phyloP scores from a whole-genome alignment of 345 rosid genomes.

The Murraya koenigii region DNA sequence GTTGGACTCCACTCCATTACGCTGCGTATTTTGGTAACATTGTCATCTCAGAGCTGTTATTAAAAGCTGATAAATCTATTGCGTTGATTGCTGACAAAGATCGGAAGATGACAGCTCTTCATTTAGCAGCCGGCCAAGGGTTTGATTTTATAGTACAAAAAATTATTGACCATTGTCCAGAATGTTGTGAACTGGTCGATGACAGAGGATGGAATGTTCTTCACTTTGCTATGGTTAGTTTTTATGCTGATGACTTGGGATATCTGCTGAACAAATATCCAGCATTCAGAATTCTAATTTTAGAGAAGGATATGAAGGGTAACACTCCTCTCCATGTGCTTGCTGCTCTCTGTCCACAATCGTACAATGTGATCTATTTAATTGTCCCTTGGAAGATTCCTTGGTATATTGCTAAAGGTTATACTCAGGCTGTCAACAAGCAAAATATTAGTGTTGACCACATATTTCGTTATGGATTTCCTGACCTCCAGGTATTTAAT shows the following conservation, averaged over 20 bases:
- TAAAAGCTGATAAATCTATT: not conserved
- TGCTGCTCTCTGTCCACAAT: not conserved
- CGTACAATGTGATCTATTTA: rapidly evolving
- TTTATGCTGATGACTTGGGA: rapidly evolving
- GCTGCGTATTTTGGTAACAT: not conserved
- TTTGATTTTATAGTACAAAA: rapidly evolving
- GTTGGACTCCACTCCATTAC: not conserved
- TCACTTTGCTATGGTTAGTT: not conserved
- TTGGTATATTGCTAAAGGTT: not conserved
- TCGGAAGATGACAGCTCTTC: not conserved
- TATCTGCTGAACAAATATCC: rapidly evolving
- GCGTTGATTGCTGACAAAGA: not conserved
- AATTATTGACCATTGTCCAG: not conserved
- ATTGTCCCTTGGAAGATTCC: not conserved
- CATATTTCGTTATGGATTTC: not conserved
- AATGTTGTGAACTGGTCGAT: not conserved
- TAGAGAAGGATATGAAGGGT: not conserved
- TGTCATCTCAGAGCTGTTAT: rapidly evolving
- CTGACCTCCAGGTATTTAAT: not conserved
- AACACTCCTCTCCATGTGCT: not conserved
- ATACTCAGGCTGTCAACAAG: not conserved
- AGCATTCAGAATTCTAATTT: not conserved
- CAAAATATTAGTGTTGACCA: not conserved
- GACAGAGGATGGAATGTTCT: not conserved
- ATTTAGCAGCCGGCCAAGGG: not conserved